Evolutionary conservation across 2,329 filamentous ascomycete species (phyloP).

Genomic region (Botrytis galanthina): DNA sequence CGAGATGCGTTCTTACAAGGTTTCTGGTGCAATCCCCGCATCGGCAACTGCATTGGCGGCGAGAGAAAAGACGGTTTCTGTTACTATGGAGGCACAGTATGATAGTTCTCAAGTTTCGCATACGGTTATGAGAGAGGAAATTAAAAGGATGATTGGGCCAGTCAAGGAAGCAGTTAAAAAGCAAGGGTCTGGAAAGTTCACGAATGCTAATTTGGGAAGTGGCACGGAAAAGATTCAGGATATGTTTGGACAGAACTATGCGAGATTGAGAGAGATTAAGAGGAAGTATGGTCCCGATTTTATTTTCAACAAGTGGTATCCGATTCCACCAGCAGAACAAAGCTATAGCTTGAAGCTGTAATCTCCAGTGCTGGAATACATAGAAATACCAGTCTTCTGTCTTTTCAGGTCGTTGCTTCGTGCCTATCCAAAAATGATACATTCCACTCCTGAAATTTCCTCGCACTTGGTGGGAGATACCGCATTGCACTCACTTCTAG

Average conservation of each 20-base stretch:
- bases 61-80: neutral
- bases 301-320: neutral
- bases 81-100: neutral
- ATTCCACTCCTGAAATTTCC: slow-evolving; percentile 63
- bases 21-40: neutral
- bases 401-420: slow-evolving; percentile 43
- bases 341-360: neutral
- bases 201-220: neutral
- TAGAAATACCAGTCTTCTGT: neutral
- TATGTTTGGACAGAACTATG: neutral
- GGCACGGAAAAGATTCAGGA: neutral
- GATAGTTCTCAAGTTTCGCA: neutral
- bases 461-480: slow-evolving; percentile 54
- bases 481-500: slow-evolving; percentile 44
- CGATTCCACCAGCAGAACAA: neutral
- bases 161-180: neutral
- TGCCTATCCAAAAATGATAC: slow-evolving; percentile 61
- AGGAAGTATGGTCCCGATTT: neutral
- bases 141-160: neutral
- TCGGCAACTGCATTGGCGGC: neutral
- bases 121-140: neutral
- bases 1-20: neutral
- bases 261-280: neutral
- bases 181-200: neutral
- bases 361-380: neutral